These are phyloP conservation scores for Debaryomyces subglobosus DNA, from an alignment of 1,139 yeast species.

Conservation along the genomic window DNA sequence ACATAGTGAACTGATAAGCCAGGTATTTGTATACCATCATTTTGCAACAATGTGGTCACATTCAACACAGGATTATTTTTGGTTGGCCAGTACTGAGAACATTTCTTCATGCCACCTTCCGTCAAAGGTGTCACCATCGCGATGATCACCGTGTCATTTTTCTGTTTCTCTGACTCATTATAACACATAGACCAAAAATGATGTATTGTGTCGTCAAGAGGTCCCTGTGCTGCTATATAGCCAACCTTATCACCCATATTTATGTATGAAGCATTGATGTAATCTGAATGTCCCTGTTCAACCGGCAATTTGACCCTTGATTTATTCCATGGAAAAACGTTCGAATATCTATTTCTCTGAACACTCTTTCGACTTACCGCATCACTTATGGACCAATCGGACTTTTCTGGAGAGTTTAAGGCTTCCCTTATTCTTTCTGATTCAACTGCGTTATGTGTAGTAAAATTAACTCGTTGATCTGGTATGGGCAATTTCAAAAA, in stretches of 20 bases:
- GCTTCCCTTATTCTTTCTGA: slow-evolving; percentile 22
- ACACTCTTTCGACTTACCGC: slow-evolving; percentile 23
- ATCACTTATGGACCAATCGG: slow-evolving; percentile 27
- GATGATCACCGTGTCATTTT: slow-evolving; percentile 52
- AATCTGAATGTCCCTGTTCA: slow-evolving; percentile 26
- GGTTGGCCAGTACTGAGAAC: slow-evolving; percentile 76
- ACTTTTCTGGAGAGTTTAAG: slow-evolving; percentile 15
- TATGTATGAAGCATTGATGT: slow-evolving; percentile 48
- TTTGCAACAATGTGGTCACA: slow-evolving; percentile 18
- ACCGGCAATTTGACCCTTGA: slow-evolving; percentile 37
- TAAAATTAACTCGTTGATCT: slow-evolving; percentile 18
- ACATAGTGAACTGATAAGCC: slow-evolving; percentile 24
- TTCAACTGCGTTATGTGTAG: slow-evolving; percentile 19
- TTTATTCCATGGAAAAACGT: slow-evolving; percentile 48
- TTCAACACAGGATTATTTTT: slow-evolving; percentile 21
- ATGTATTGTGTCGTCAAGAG: slow-evolving; percentile 57
- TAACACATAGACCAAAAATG: slow-evolving; percentile 91
- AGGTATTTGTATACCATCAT: slow-evolving; percentile 31
- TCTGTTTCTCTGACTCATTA: slow-evolving; percentile 41
- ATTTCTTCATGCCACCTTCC: slow-evolving; percentile 65
- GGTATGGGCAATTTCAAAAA: slow-evolving; percentile 1
- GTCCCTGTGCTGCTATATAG: slow-evolving; percentile 60
- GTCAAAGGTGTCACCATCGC: slow-evolving; percentile 86
- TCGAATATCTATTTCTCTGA: slow-evolving; percentile 42
- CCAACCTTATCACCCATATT: slow-evolving; percentile 17